A percentile compares a stretch with the other conserved stretches of the same genome.
phyloP scores from a whole-genome alignment of 257 asterid genomes.

The Ocimum tenuiflorum region DNA sequence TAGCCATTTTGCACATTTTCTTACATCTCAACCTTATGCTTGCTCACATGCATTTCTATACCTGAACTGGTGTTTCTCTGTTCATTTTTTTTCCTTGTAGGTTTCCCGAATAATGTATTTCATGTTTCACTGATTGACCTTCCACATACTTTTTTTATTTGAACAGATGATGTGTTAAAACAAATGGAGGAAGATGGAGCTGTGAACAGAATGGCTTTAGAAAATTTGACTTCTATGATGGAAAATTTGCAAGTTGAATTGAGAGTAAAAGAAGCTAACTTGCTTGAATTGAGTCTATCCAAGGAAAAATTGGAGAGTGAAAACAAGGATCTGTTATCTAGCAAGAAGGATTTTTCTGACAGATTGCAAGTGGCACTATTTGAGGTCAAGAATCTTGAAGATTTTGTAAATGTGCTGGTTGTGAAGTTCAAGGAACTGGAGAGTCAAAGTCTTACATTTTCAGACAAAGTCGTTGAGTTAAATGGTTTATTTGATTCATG shows the following conservation, averaged over 20 bases:
- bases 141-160: not conserved
- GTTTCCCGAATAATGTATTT: not conserved
- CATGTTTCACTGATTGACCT: conserved; percentile 14
- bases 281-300: conserved; percentile 39
- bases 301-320: conserved; percentile 56
- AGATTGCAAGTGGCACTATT: conserved; percentile 48
- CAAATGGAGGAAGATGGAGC: conserved; percentile 54
- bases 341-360: conserved; percentile 42
- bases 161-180: conserved; percentile 53
- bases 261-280: conserved; percentile 52
- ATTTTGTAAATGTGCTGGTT: conserved; percentile 54
- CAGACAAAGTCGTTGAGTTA: conserved; percentile 56
- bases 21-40: conserved; percentile 1
- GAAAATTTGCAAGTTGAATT: conserved; percentile 55
- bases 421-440: conserved; percentile 60
- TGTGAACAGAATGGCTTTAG: conserved; percentile 41
- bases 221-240: conserved; percentile 55
- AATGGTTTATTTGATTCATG: conserved; percentile 56
- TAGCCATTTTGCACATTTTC: conserved; percentile 10
- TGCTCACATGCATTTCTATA: conserved; percentile 3
- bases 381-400: conserved; percentile 63
- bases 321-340: conserved; percentile 44
- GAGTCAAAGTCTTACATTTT: conserved; percentile 57
- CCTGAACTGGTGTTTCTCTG: not conserved
- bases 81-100: not conserved